Evolutionary conservation across 1,284 basidiomycete genomes (phyloP), one percentile per base, ranked within the genome.

Genomic region (Trametes versicolor): DNA sequence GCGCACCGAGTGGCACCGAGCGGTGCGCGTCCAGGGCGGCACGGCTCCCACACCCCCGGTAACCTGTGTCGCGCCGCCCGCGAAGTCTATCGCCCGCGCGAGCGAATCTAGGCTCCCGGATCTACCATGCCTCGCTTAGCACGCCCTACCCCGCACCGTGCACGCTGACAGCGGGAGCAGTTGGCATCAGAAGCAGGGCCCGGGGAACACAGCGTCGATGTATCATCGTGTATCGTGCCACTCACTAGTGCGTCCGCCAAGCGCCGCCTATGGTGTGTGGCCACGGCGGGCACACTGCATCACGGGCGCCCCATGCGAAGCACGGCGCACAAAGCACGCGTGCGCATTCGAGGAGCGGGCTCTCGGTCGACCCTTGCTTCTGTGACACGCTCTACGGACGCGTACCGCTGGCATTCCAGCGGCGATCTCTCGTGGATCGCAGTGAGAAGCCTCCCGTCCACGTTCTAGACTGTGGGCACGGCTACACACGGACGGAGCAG

Each of bases 101-200:
- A 45, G 41, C n/a, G 39, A 56, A 64, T 64, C 62, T 64, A 19
- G 34, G 25, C n/a, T 39, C 29, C 29, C 45, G 52, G 58, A 63
- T 63, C 61, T 63, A 17, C 25, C 19, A 23, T 39, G 54, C 49
- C 39, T 50, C 51, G 57, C 51, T 50, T 63, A 54, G 45, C 36
- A 21, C 37, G 34, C 29, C 51, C 47, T 59, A 59, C 62, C 62
- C 62, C 62, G 49, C 62, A 63, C 49, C 49, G 57, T 19, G 19
- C 50, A 21, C 45, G 52, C 48, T 51, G 57, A 45, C 62, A 50
- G 45, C 47, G 60, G 47, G 29, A 23, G 43, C 60, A 62, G 29
- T 32, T 32, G 29, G 29, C 4, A 56, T 62, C 39, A 51, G 23
- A 45, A 56, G 54, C 6, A 50, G 48, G 29, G 37, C 36, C 37